A percentile compares a stretch with the other conserved stretches of the same genome.
Evolutionary conservation across 768 basidiomycete species (phyloP).

Genomic region (Mycena amicta): DNA sequence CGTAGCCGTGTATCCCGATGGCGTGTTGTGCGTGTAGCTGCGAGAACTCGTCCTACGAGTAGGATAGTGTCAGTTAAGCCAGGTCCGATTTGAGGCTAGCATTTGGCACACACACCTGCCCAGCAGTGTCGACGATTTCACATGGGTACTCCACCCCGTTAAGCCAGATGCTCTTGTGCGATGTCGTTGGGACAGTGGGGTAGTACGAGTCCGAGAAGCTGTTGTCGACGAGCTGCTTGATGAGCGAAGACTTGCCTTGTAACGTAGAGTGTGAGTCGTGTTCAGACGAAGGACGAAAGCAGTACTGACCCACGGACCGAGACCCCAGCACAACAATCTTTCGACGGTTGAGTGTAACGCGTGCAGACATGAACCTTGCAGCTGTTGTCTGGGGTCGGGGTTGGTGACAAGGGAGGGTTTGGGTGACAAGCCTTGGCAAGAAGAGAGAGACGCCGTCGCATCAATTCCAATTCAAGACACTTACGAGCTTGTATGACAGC

Average conservation of each 20-base stretch:
- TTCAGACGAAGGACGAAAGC: constrained; percentile 1
- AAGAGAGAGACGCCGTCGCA: not conserved
- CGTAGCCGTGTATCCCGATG: constrained; percentile 95
- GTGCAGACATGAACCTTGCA: not conserved
- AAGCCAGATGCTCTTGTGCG: constrained; percentile 81
- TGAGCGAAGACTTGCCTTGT: constrained; percentile 90
- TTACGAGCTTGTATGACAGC: too few species aligned
- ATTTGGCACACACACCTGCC: constrained; percentile 65
- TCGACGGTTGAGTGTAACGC: constrained; percentile 31
- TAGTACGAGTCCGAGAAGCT: constrained; percentile 92
- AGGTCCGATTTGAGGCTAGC: constrained; percentile 5
- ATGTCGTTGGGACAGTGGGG: constrained; percentile 92
- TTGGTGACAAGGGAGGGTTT: not conserved
- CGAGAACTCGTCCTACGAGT: constrained; percentile 86
- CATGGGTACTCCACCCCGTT: constrained; percentile 92
- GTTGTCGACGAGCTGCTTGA: constrained; percentile 91
- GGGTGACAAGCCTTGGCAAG: not conserved
- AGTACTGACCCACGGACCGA: constrained; percentile 79
- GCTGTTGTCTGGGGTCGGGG: not conserved
- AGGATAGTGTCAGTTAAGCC: constrained; percentile 2
- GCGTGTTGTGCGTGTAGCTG: constrained; percentile 93
- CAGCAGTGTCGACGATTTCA: constrained; percentile 97
- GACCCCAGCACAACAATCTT: constrained; percentile 89
- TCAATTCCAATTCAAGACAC: not conserved
- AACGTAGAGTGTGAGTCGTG: constrained; percentile 22